Evolutionary conservation across 2,329 filamentous ascomycete genomes (phyloP).

Genomic region (Aureobasidium melanogenum): DNA sequence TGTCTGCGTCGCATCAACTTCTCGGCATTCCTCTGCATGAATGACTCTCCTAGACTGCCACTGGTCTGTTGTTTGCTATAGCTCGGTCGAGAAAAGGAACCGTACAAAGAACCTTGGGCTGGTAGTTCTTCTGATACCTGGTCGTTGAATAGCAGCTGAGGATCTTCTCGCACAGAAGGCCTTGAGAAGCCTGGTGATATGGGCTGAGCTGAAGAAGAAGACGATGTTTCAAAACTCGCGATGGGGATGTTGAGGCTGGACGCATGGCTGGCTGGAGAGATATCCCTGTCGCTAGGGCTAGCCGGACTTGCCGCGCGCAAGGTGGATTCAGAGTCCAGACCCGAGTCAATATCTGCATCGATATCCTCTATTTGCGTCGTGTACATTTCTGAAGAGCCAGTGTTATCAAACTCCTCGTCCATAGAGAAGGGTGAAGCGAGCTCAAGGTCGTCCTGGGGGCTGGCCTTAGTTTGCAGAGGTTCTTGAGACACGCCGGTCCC

Average conservation of each 20-base stretch:
- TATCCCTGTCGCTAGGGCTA: neutral
- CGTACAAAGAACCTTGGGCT: slow-evolving; percentile 18
- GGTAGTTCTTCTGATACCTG: slow-evolving; percentile 17
- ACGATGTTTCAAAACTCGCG: slow-evolving; percentile 20
- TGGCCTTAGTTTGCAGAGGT: neutral
- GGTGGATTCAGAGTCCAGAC: slow-evolving; percentile 5
- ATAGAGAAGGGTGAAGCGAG: slow-evolving; percentile 12
- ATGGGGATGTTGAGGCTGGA: slow-evolving; percentile 14
- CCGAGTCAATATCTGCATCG: slow-evolving; percentile 12
- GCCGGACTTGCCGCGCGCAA: slow-evolving; percentile 3
- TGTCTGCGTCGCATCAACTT: slow-evolving; percentile 17
- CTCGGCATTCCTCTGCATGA: slow-evolving; percentile 28
- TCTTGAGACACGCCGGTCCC: neutral
- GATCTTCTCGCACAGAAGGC: slow-evolving; percentile 24
- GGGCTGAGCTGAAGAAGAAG: slow-evolving; percentile 21
- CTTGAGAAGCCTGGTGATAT: slow-evolving; percentile 26
- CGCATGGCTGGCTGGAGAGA: neutral
- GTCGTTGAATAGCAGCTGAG: slow-evolving; percentile 19
- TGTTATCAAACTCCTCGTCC: slow-evolving; percentile 9
- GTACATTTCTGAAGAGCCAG: neutral
- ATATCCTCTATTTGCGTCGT: slow-evolving; percentile 11
- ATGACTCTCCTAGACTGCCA: slow-evolving; percentile 27
- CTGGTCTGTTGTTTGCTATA: neutral
- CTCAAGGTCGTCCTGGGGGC: neutral
- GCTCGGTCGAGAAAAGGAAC: slow-evolving; percentile 7